Percentiles rank a stretch among this genome's conserved stretches.
phyloP scores from a whole-genome alignment of 257 asterid genomes.

The Lantana camara region DNA sequence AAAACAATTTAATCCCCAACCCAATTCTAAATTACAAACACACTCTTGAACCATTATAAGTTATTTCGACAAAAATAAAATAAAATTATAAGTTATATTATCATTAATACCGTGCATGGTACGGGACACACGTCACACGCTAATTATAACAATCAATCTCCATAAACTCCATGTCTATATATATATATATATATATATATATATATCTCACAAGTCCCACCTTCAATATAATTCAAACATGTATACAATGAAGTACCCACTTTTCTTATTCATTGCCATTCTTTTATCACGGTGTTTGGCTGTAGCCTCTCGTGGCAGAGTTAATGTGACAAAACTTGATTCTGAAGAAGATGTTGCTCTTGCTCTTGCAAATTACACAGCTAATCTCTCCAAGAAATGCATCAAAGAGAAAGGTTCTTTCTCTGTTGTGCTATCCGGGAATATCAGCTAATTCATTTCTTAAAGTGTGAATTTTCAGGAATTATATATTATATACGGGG shows the following conservation, averaged over 20 bases:
- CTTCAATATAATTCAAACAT: not conserved
- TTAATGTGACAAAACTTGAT: constrained; percentile 44
- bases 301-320: constrained; percentile 7
- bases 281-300: not conserved
- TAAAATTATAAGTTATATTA: too few species aligned
- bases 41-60: not conserved
- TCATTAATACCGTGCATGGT: too few species aligned
- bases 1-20: not conserved
- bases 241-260: too few species aligned
- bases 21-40: not conserved
- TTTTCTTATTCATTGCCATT: not conserved
- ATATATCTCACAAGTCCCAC: too few species aligned
- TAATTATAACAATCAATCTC: not conserved
- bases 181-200: not conserved
- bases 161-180: not conserved
- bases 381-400: constrained; percentile 52
- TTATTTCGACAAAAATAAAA: too few species aligned
- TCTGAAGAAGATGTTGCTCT: constrained; percentile 68
- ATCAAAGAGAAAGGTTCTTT: constrained; percentile 63
- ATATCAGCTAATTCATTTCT: too few species aligned
- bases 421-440: constrained; percentile 86
- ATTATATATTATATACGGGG: too few species aligned
- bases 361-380: constrained; percentile 71
- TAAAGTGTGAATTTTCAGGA: too few species aligned
- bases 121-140: too few species aligned